A percentile compares a stretch with the other conserved stretches of the same genome.
Evolutionary conservation across 306 rosid species (phyloP).

Genomic region (Biancaea sappan): DNA sequence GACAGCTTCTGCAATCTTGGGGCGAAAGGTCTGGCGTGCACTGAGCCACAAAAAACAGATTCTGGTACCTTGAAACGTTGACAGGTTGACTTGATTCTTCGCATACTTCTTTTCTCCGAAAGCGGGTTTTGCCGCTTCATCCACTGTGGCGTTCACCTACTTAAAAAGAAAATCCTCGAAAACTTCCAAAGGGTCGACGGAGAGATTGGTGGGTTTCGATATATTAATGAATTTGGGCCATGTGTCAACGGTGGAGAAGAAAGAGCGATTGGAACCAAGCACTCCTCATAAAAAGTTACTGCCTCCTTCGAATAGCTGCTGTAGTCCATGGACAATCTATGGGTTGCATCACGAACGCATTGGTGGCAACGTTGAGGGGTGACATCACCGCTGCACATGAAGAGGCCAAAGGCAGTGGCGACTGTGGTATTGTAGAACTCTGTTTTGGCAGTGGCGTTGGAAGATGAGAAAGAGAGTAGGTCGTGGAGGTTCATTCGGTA

Average conservation of each 20-base stretch:
- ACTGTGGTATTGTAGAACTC: constrained; percentile 28
- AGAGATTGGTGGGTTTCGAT: no score
- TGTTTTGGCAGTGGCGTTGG: constrained; percentile 28
- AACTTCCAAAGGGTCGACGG: no score
- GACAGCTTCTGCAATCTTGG: constrained; percentile 25
- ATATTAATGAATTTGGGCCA: background rate
- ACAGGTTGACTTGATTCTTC: background rate
- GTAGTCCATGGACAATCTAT: background rate
- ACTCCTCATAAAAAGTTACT: constrained; percentile 29
- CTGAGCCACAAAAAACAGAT: constrained; percentile 21
- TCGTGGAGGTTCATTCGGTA: constrained; percentile 29
- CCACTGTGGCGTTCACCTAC: constrained; percentile 10
- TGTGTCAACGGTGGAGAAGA: constrained; percentile 18
- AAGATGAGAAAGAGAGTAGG: constrained; percentile 32
- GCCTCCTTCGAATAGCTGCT: constrained; percentile 3
- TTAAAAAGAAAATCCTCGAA: no score
- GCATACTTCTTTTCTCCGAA: constrained; percentile 28
- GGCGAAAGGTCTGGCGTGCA: no score
- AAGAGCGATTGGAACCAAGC: constrained; percentile 27
- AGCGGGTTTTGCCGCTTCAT: background rate
- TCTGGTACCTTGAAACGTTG: constrained; percentile 22
- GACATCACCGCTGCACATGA: no score
- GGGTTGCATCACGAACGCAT: background rate
- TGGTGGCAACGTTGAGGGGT: background rate
- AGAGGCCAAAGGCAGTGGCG: no score